Evolutionary conservation across 352 stramenopile genomes (phyloP).

Genomic region (Phytophthora sp.): DNA sequence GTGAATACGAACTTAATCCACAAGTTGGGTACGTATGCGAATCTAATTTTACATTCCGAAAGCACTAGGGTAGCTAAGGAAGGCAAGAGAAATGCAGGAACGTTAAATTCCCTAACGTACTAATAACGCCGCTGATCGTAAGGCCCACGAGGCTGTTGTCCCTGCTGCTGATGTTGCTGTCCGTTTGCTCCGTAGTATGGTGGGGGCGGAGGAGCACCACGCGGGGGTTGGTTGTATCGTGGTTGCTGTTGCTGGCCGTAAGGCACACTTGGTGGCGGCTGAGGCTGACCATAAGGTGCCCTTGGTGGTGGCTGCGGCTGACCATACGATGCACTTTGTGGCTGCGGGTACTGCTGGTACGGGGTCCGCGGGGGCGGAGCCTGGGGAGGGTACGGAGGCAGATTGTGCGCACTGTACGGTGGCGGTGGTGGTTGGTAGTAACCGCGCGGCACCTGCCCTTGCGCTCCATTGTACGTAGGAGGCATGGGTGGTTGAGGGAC

Average conservation of each 20-base stretch:
- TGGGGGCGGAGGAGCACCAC: conserved; percentile 14
- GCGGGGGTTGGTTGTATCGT: conserved; percentile 22
- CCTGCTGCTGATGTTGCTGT: conserved; percentile 27
- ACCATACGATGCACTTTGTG: conserved; percentile 18
- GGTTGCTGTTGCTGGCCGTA: conserved; percentile 23
- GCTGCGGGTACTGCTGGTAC: conserved; percentile 39
- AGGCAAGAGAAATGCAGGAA: conserved; percentile 21
- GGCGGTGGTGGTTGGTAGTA: conserved; percentile 41
- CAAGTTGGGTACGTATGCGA: conserved; percentile 13
- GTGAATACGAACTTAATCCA: conserved; percentile 6
- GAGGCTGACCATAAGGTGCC: conserved; percentile 16
- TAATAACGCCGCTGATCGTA: conserved; percentile 43
- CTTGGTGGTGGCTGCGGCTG: conserved; percentile 24
- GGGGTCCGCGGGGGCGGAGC: conserved; percentile 18
- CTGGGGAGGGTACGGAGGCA: conserved; percentile 36
- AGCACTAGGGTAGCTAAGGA: conserved; percentile 17
- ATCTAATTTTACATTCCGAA: conserved; percentile 46
- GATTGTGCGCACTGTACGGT: conserved; percentile 38
- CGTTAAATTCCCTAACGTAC: conserved; percentile 23
- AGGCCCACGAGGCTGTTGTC: conserved; percentile 41
- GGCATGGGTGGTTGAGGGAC: conserved; percentile 32
- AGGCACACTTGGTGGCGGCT: conserved; percentile 8
- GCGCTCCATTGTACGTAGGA: conserved; percentile 36
- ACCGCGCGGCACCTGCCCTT: conserved; percentile 20
- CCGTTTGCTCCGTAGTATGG: conserved; percentile 29